Base-by-base conservation (phyloP, 805 yeast species). In the Suhomyces xylopsoci region DNA sequence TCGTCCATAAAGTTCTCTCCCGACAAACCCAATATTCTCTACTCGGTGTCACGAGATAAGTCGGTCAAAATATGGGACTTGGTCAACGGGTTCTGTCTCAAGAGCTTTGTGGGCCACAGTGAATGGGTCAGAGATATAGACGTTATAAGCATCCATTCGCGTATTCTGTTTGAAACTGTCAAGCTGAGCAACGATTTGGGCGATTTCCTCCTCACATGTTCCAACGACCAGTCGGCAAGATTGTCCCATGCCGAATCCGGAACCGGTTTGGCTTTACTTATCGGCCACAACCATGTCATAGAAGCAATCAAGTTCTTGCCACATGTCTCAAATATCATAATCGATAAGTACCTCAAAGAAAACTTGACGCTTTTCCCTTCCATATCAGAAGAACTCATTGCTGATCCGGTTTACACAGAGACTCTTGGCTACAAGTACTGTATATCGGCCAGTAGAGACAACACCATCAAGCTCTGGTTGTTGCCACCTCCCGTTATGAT, bases 111-210 rank as follows among this genome's bases (percentile, higher is more conserved):
- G 14, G 93, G 92, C 1, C 97, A 92, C 67, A 80, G 88, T 8
- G 97, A 90, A 58, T 92, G 97, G 97, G 90, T 90, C 3, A 74
- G 96, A 52, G 74, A 81, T 9, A 57, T 90, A 2, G 90, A 84
- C 55, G 71, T 64, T 9, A 66, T 62, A 0, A 54, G 58, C 47
- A 45, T 61, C 22, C 58, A 64, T 47, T 45, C 59, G 7, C 50
- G 51, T 12, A 45, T 64, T 7, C 48, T 56, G 55, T 38, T 61
- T 19, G 28, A 48, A 7, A 44, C 47, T n/a, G 38, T 55, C 7
- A 53, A 56, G 34, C 47, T 43, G 17, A 63, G 76, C 1, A n/a
- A 36, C 41, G 54, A 57, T 3, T 70, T 71, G 43, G 86, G 85
- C 2, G 85, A 82, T 45, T 87, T 79, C 56, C 54, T 89, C 3